These are phyloP conservation scores for Ustilago nuda DNA, from an alignment of 1,284 basidiomycete species.

Conservation along the genomic window DNA sequence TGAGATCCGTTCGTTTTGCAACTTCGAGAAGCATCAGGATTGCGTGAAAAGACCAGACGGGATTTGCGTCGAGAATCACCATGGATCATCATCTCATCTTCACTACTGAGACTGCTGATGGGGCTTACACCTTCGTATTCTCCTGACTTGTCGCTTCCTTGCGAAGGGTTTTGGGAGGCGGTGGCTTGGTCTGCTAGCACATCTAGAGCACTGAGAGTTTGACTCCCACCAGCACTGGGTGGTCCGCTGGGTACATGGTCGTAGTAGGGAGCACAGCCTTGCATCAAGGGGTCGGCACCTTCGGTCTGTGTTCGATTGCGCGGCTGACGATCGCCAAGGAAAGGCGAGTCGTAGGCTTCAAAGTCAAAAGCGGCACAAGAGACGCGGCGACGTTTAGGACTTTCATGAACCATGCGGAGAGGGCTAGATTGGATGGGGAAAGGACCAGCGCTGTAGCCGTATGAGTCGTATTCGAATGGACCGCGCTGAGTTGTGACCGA, in stretches of 20 bases:
- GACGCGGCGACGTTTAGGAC: constrained; percentile 65
- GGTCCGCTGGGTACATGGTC: constrained; percentile 41
- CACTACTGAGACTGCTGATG: constrained; percentile 52
- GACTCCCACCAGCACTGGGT: constrained; percentile 34
- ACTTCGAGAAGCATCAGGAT: constrained; percentile 26
- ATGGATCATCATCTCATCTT: constrained; percentile 43
- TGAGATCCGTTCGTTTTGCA: constrained; percentile 35
- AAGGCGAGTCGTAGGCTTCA: constrained; percentile 52
- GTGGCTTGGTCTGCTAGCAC: constrained; percentile 68
- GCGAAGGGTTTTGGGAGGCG: constrained; percentile 61
- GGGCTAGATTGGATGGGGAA: constrained; percentile 45
- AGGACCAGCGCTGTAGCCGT: constrained; percentile 30
- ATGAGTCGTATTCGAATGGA: constrained; percentile 28
- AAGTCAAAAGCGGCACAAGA: constrained; percentile 54
- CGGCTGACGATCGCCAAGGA: constrained; percentile 42
- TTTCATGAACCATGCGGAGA: constrained; percentile 54
- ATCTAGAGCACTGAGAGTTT: constrained; percentile 63
- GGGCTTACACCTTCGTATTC: constrained; percentile 50
- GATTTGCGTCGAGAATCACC: constrained; percentile 35
- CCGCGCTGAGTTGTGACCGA: constrained; percentile 30
- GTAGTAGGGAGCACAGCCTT: constrained; percentile 21
- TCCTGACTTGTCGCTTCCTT: constrained; percentile 56
- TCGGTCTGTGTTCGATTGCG: constrained; percentile 52
- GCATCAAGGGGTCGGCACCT: constrained; percentile 48
- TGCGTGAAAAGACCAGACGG: constrained; percentile 22